Base-by-base conservation (phyloP, 2,329 filamentous ascomycete species). In the Colletotrichum sp. region DNA sequence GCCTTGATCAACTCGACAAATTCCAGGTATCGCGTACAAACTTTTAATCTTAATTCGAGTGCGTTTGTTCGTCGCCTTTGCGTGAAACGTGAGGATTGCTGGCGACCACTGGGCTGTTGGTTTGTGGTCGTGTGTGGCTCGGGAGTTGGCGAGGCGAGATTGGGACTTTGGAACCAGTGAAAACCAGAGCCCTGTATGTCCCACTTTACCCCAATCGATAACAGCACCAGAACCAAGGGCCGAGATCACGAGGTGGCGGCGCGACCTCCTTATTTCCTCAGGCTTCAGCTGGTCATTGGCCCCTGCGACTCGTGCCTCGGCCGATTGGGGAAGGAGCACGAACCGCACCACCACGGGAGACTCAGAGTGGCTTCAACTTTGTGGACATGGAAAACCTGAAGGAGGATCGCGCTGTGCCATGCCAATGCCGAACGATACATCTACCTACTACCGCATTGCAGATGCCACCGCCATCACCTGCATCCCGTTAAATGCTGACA, bases 171-270 rank as follows among this genome's bases (percentile, higher is more conserved):
- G 64, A 70, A 62, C 18, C 28, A 25, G 22, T 4, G 18, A 34
- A 64, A 60, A 10, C 55, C 36, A 43, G 43, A 10, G 25, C 25
- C 8, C 34, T 22, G 9, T 16, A 39, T 0, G 34, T 0, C 1
- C 36, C 69, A 71, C 69, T 66, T 56, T 71, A 66, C 69, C 48
- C 61, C 61, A 66, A 66, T 66, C 61, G 69, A 71, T 60, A 66
- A 52, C 43, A 66, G 22, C 43, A 52, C 0, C 1, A 1, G n/a
- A 52, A 52, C 43, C 12, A 13, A 8, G 18, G 6, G 13, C n/a
- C 27, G 16, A 66, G 61, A 58, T 58, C 69, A 71, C 61, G 69
- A 71, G 61, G 48, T 66, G 69, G 25, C 69, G 43, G 61, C n/a
- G 13, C 10, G 43, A 52, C 22, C n/a, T 60, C 25, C 61, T 55